Evolutionary conservation across 805 yeast species (phyloP).

Genomic region (Saccharomyces jurei): DNA sequence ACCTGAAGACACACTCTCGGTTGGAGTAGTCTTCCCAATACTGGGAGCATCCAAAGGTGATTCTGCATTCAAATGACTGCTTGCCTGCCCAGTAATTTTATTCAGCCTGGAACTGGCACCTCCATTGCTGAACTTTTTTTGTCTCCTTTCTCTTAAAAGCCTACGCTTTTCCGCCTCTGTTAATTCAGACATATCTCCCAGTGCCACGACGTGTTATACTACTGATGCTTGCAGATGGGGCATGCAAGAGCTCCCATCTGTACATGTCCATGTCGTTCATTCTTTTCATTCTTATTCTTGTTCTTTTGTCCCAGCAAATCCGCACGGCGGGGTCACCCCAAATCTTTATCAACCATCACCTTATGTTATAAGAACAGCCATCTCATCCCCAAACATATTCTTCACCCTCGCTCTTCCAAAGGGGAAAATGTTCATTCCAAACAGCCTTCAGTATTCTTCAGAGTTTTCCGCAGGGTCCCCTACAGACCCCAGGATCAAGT

Average conservation of each 20-base stretch:
- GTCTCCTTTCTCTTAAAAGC: constrained; percentile 54
- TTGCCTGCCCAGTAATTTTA: constrained; percentile 37
- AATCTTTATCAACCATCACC: not conserved
- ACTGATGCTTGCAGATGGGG: not conserved
- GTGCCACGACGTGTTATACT: not conserved
- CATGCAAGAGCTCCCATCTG: not conserved
- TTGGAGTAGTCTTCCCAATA: not conserved
- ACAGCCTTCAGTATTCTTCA: not conserved
- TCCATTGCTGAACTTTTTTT: constrained; percentile 51
- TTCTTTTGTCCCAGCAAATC: not conserved
- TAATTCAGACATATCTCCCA: constrained; percentile 33
- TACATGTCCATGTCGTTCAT: not conserved
- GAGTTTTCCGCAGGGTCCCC: not conserved
- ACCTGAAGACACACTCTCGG: not conserved
- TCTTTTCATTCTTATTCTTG: not conserved
- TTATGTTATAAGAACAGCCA: not conserved
- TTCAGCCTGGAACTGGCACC: constrained; percentile 47
- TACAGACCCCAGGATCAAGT: not conserved
- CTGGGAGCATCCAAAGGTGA: constrained; percentile 26
- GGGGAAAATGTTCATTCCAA: not conserved
- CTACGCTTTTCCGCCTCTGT: constrained; percentile 52
- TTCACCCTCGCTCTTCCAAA: not conserved
- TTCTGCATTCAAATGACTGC: constrained; percentile 31
- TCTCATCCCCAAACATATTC: not conserved
- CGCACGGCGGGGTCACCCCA: not conserved